Evolutionary conservation across 805 yeast species (phyloP), one percentile per base, ranked within the genome.

Genomic region (Ogataea pilisensis): DNA sequence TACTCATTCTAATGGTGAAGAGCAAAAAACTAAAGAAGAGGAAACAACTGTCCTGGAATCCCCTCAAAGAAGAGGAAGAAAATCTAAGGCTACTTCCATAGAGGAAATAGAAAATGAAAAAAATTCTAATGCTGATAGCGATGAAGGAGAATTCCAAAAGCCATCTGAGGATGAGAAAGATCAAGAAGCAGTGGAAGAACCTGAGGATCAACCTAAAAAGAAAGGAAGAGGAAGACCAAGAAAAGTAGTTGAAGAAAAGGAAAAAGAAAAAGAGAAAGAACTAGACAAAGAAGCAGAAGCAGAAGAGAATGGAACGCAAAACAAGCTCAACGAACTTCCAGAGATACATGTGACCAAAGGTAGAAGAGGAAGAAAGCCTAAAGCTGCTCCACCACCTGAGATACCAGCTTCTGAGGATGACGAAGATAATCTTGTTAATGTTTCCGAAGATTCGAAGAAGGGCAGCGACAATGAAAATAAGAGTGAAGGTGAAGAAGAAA

Each of bases 251-350:
- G 35, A 25, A 17, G 24, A 16, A 17, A 16, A 38, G 31, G 37
- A 34, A 13, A 30, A 26, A 31, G 33, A 34, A 13, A 31, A 32
- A 31, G 14, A 32, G 31, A 28, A n/a, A 5, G 13, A 28, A 11
- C 35, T 37, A 14, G 14, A 9, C 9, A 41, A 41, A 21, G 33
- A 35, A 37, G 42, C 42, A 38, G 34, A 38, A 41, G 13, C 42
- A 38, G 5, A 39, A 36, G 17, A n/a, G n/a, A n/a, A n/a, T n/a
- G n/a, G n/a, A n/a, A n/a, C n/a, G n/a, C n/a, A n/a, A n/a, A n/a
- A n/a, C n/a, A n/a, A n/a, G 17, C 40, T 14, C 29, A 40, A 30
- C 29, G 39, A 35, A 32, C 11, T 29, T 16, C 33, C n/a, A 14
- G 43, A 44, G 29, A 37, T 35, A 7, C 35, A 31, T 22, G 14